Evolutionary conservation across 2,329 filamentous ascomycete species (phyloP).

Genomic region (Coniochaeta sp.): DNA sequence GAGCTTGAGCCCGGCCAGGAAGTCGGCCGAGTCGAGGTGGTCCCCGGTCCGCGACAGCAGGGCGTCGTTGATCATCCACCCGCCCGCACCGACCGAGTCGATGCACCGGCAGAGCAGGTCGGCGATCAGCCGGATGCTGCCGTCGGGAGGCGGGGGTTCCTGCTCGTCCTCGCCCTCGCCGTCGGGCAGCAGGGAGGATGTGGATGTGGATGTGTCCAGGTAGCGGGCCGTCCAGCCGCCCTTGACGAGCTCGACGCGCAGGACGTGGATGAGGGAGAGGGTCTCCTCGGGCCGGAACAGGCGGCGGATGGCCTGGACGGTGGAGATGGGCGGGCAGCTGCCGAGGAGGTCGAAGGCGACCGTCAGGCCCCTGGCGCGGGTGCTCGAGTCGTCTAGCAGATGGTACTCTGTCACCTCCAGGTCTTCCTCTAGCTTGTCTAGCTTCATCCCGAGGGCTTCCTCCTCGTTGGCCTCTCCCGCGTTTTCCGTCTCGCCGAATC

Average conservation of each 20-base stretch:
- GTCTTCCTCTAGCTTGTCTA: slow-evolving; percentile 56
- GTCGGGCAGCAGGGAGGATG: too few relatives aligned
- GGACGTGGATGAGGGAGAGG: slow-evolving; percentile 61
- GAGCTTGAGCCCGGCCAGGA: slow-evolving; percentile 56
- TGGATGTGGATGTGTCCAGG: slow-evolving; percentile 51
- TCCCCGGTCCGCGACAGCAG: slow-evolving; percentile 33
- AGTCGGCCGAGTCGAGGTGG: slow-evolving; percentile 49
- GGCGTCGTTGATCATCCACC: slow-evolving; percentile 62
- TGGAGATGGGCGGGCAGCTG: slow-evolving; percentile 50
- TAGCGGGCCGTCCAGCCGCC: slow-evolving; percentile 72
- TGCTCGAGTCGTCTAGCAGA: slow-evolving; percentile 54
- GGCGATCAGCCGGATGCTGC: slow-evolving; percentile 62
- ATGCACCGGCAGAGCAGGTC: slow-evolving; percentile 66
- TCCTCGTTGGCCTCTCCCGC: slow-evolving; percentile 20
- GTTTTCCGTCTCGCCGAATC: slow-evolving; percentile 23
- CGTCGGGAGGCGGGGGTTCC: slow-evolving; percentile 49
- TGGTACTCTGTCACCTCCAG: slow-evolving; percentile 62
- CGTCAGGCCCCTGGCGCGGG: slow-evolving; percentile 57
- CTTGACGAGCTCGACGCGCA: slow-evolving; percentile 65
- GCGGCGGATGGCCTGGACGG: slow-evolving; percentile 56
- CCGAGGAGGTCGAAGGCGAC: slow-evolving; percentile 63
- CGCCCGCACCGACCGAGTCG: slow-evolving; percentile 66
- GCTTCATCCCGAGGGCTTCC: slow-evolving; percentile 39
- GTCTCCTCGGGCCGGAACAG: slow-evolving; percentile 61
- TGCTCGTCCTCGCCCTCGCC: slow-evolving; percentile 30